phyloP scores from a whole-genome alignment of 208 protist species.

The Acanthamoeba healyi region DNA sequence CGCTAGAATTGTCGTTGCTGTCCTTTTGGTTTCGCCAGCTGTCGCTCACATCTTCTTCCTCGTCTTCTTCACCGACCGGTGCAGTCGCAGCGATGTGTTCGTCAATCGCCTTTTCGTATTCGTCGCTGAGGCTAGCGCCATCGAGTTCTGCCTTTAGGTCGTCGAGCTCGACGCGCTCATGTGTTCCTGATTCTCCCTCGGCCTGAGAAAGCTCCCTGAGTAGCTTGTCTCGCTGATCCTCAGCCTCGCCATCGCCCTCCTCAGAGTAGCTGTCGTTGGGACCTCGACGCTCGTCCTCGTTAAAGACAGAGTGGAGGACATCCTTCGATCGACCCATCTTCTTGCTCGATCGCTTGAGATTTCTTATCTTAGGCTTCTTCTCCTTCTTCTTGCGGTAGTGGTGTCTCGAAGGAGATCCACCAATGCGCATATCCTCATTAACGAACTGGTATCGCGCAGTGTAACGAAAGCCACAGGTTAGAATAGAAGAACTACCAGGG shows the following conservation, averaged over 20 bases:
- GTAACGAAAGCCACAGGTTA: background rate
- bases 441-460: background rate
- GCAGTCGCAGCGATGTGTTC: too few relatives aligned
- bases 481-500: background rate
- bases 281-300: background rate
- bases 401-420: background rate
- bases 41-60: constrained; percentile 20
- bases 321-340: constrained; percentile 27
- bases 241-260: background rate
- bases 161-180: background rate
- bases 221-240: constrained; percentile 35
- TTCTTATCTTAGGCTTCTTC: constrained; percentile 21
- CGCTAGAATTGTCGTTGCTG: background rate
- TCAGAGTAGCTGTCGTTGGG: background rate
- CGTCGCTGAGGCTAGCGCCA: background rate
- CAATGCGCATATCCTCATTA: background rate
- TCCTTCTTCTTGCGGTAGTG: constrained; percentile 46
- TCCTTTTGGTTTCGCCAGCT: constrained; percentile 11
- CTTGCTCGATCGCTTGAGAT: constrained; percentile 15
- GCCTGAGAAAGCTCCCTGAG: background rate
- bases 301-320: background rate
- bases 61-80: background rate
- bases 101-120: background rate
- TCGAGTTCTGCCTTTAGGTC: background rate
- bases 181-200: background rate